These are phyloP conservation scores for Blastocystis sp. DNA, from an alignment of 352 stramenopile genomes.

Conservation along the genomic window DNA sequence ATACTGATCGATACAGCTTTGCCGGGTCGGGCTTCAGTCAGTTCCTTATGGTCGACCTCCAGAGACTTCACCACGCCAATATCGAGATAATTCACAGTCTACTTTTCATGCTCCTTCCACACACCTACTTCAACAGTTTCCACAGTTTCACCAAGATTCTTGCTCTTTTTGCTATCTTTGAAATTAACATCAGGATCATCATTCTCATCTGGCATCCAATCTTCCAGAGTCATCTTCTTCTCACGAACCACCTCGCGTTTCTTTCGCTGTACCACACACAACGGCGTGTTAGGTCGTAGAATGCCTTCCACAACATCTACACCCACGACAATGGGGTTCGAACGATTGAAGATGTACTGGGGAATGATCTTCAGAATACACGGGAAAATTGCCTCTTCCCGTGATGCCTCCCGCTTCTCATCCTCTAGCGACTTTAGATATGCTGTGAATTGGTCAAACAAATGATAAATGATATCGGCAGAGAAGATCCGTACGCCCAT, in stretches of 20 bases:
- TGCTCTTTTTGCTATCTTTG: slow-evolving; percentile 84
- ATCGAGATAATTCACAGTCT: background rate
- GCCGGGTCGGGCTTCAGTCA: background rate
- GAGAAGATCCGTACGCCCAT: slow-evolving; percentile 92
- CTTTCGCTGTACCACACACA: slow-evolving; percentile 70
- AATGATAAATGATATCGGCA: slow-evolving; percentile 99
- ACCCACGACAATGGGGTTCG: slow-evolving; percentile 96
- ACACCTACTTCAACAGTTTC: slow-evolving; percentile 89
- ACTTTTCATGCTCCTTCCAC: slow-evolving; percentile 70
- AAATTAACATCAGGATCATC: slow-evolving; percentile 82
- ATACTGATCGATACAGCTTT: slow-evolving; percentile 58
- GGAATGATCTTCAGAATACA: slow-evolving; percentile 91
- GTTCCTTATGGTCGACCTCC: slow-evolving; percentile 44
- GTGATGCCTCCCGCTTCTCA: slow-evolving; percentile 68
- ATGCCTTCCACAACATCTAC: slow-evolving; percentile 92
- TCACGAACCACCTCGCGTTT: slow-evolving; percentile 54
- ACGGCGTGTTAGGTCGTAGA: slow-evolving; percentile 90
- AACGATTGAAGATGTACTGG: slow-evolving; percentile 97
- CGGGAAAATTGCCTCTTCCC: slow-evolving; percentile 82
- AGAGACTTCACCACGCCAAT: slow-evolving; percentile 36
- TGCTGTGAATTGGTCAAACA: slow-evolving; percentile 95
- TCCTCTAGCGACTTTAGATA: slow-evolving; percentile 75
- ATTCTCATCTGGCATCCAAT: slow-evolving; percentile 72
- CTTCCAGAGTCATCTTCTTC: slow-evolving; percentile 66
- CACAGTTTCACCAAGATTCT: slow-evolving; percentile 79